Percentiles rank a stretch among this genome's conserved stretches.
Evolutionary conservation across 108 stramenopile genomes (phyloP).

Genomic region (Cyclotella atomus): DNA sequence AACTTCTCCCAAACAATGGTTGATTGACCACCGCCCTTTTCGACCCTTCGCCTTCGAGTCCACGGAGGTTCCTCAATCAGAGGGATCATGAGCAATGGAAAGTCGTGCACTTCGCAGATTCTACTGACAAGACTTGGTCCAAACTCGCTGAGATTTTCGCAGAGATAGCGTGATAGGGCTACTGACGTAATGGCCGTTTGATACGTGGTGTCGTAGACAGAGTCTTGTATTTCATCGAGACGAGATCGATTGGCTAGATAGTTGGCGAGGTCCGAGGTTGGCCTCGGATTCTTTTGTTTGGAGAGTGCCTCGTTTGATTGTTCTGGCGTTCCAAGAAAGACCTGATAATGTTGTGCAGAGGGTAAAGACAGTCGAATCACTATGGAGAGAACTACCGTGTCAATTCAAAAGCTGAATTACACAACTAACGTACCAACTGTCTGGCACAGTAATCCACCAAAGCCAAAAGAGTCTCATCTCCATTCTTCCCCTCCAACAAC

Average conservation of each 20-base stretch:
- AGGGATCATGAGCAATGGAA: slow-evolving; percentile 69
- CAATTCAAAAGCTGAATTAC: too few relatives aligned
- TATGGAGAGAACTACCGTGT: too few relatives aligned
- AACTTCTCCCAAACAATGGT: slow-evolving; percentile 75
- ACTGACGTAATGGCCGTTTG: slow-evolving; percentile 46
- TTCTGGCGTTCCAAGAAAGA: slow-evolving; percentile 43
- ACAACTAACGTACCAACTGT: slow-evolving; percentile 34
- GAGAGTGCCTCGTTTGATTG: slow-evolving; percentile 28
- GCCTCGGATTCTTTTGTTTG: slow-evolving; percentile 35
- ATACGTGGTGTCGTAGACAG: slow-evolving; percentile 31
- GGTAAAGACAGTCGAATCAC: background rate
- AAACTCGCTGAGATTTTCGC: slow-evolving; percentile 30
- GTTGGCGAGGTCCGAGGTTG: slow-evolving; percentile 6
- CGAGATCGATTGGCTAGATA: slow-evolving; percentile 32
- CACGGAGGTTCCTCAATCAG: slow-evolving; percentile 89
- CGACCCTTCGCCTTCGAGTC: slow-evolving; percentile 59
- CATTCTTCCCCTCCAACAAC: slow-evolving; percentile 25
- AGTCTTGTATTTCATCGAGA: slow-evolving; percentile 40
- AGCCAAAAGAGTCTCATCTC: slow-evolving; percentile 32
- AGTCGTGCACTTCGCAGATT: slow-evolving; percentile 80
- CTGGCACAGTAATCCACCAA: slow-evolving; percentile 60
- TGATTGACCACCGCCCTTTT: slow-evolving; percentile 4
- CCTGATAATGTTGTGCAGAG: slow-evolving; percentile 3
- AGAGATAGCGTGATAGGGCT: slow-evolving; percentile 40
- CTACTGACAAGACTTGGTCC: slow-evolving; percentile 39